These are phyloP conservation scores for Voacanga thouarsii DNA, from an alignment of 257 asterid species.

Conservation along the genomic window DNA sequence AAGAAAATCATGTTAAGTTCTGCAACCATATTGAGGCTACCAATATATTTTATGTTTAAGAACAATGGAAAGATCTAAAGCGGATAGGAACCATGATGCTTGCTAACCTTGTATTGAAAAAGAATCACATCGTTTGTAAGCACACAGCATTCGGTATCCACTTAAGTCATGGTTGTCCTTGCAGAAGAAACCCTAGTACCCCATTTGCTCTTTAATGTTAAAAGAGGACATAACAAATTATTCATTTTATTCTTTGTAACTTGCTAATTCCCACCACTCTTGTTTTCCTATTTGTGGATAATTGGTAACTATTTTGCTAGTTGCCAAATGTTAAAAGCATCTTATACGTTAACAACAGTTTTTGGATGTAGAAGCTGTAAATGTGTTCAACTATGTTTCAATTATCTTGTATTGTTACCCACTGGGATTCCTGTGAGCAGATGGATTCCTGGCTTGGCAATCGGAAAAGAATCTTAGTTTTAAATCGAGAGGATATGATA, in stretches of 20 bases:
- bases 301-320: background rate
- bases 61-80: background rate
- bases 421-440: conserved; percentile 29
- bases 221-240: background rate
- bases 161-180: background rate
- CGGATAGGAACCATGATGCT: background rate
- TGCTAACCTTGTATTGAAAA: background rate
- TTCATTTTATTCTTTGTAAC: background rate
- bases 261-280: background rate
- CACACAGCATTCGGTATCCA: background rate
- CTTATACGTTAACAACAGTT: background rate
- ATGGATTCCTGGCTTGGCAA: conserved; percentile 95
- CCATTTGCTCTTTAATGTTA: too few relatives aligned
- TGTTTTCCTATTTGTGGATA: background rate
- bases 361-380: background rate
- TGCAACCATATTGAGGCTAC: background rate
- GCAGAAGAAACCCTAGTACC: background rate
- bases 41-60: background rate
- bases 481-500: conserved; percentile 95
- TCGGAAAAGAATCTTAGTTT: conserved; percentile 81
- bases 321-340: background rate
- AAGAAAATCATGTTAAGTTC: background rate
- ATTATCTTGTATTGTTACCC: background rate
- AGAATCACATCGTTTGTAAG: background rate
- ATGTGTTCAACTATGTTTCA: background rate